phyloP scores from a whole-genome alignment of 2,329 filamentous ascomycete species.

The Magnaporthiopsis incrustans region DNA sequence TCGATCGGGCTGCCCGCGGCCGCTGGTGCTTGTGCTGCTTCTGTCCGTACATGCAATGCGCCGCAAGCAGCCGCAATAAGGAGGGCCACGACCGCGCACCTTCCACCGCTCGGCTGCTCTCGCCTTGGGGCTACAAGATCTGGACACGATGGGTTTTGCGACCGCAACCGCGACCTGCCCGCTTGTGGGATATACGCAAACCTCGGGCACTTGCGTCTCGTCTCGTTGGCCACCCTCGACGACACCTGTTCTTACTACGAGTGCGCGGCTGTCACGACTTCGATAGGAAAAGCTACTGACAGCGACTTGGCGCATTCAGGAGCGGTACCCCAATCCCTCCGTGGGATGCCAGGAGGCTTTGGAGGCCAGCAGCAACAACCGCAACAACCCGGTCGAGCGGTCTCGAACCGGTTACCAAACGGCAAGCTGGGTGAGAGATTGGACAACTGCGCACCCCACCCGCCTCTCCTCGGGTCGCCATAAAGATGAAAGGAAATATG shows the following conservation, averaged over 20 bases:
- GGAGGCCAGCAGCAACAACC: conserved; percentile 51
- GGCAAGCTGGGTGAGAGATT: conserved; percentile 53
- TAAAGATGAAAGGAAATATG: background rate
- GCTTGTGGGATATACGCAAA: background rate
- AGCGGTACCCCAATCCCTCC: conserved; percentile 53
- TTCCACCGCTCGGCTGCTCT: background rate
- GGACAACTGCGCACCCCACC: background rate
- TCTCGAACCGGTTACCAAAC: conserved; percentile 53
- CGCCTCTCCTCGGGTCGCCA: background rate
- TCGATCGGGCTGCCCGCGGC: background rate
- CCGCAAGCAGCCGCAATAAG: background rate
- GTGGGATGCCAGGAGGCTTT: conserved; percentile 54
- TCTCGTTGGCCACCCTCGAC: background rate
- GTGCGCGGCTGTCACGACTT: background rate
- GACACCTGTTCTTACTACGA: background rate
- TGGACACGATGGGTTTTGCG: background rate
- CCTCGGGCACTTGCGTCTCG: background rate
- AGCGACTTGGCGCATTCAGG: conserved; percentile 27
- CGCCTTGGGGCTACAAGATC: background rate
- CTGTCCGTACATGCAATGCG: background rate
- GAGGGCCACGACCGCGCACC: too few relatives aligned
- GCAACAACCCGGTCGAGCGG: conserved; percentile 45
- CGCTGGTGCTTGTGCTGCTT: background rate
- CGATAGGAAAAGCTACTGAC: conserved; percentile 22
- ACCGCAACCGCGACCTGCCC: background rate